Evolutionary conservation across 2,329 filamentous ascomycete species (phyloP).

Genomic region (Venturiaceae sp.): DNA sequence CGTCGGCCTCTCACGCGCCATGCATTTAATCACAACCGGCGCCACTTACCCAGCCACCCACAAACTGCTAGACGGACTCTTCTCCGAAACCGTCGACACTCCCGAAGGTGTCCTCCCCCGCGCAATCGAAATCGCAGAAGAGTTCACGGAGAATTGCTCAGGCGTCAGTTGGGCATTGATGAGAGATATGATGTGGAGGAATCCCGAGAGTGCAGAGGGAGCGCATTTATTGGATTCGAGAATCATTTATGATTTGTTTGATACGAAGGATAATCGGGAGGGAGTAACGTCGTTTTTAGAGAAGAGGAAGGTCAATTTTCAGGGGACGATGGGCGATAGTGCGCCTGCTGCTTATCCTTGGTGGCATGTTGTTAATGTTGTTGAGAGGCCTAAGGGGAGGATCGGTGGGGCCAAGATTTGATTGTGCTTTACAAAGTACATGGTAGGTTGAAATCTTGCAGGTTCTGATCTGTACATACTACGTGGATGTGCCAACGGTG

Average conservation of each 20-base stretch:
- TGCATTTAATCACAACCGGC: slow-evolving; percentile 60
- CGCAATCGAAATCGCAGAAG: slow-evolving; percentile 56
- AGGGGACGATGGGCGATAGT: slow-evolving; percentile 50
- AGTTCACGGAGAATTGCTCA: slow-evolving; percentile 58
- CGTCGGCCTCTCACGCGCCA: slow-evolving; percentile 53
- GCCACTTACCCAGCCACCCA: slow-evolving; percentile 43
- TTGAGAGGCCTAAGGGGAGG: slow-evolving; percentile 25
- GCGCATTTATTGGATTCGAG: slow-evolving; percentile 61
- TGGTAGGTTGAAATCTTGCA: not conserved
- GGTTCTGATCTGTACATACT: no score
- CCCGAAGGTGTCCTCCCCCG: slow-evolving; percentile 52
- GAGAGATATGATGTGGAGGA: slow-evolving; percentile 60
- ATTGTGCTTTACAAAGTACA: not conserved
- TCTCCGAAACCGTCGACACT: slow-evolving; percentile 52
- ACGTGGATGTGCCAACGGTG: no score
- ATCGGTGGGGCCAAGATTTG: not conserved
- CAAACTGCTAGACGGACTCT: slow-evolving; percentile 48
- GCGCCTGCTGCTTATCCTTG: slow-evolving; percentile 54
- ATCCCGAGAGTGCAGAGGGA: slow-evolving; percentile 51
- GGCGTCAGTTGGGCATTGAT: slow-evolving; percentile 55
- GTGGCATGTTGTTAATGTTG: slow-evolving; percentile 51
- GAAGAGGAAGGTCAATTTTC: slow-evolving; percentile 56
- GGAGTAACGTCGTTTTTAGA: slow-evolving; percentile 60
- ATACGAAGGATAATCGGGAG: slow-evolving; percentile 51
- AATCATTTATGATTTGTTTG: slow-evolving; percentile 53